These are phyloP conservation scores for Aechmea fasciata DNA, from an alignment of 176 grass and related monocot species.

Conservation along the genomic window DNA sequence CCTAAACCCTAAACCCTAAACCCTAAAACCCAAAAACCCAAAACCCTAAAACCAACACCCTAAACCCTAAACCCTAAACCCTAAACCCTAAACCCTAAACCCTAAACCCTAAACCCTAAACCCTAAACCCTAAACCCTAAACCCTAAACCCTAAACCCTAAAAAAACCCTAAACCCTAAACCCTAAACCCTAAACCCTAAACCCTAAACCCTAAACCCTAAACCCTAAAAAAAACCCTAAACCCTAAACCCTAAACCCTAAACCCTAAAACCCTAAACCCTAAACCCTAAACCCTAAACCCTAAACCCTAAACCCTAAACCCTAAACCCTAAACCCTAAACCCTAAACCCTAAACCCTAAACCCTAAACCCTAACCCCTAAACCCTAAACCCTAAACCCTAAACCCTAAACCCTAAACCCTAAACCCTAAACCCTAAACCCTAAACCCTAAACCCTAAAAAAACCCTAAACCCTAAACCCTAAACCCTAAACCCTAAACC, in stretches of 20 bases:
- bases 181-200: slow-evolving; percentile 13
- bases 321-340: slow-evolving; percentile 24
- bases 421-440: slow-evolving; percentile 16
- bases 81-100: neutral
- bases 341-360: slow-evolving; percentile 23
- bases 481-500: too few relatives aligned
- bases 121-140: slow-evolving; percentile 9
- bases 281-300: slow-evolving; percentile 25
- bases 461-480: neutral
- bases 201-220: slow-evolving; percentile 17
- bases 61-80: slow-evolving; percentile 9
- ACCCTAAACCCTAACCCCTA: slow-evolving; percentile 24
- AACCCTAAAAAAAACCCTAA: slow-evolving; percentile 21
- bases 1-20: slow-evolving; percentile 26
- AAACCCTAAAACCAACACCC: slow-evolving; percentile 14
- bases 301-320: slow-evolving; percentile 27
- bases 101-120: neutral
- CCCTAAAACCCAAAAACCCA: slow-evolving; percentile 20
- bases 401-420: slow-evolving; percentile 6
- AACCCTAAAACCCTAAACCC: slow-evolving; percentile 16
- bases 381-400: slow-evolving; percentile 27
- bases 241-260: slow-evolving; percentile 15
- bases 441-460: slow-evolving; percentile 21
- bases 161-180: slow-evolving; percentile 9
- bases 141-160: neutral